Evolutionary conservation across 2,329 filamentous ascomycete species (phyloP).

Genomic region (Penicillium sp.): DNA sequence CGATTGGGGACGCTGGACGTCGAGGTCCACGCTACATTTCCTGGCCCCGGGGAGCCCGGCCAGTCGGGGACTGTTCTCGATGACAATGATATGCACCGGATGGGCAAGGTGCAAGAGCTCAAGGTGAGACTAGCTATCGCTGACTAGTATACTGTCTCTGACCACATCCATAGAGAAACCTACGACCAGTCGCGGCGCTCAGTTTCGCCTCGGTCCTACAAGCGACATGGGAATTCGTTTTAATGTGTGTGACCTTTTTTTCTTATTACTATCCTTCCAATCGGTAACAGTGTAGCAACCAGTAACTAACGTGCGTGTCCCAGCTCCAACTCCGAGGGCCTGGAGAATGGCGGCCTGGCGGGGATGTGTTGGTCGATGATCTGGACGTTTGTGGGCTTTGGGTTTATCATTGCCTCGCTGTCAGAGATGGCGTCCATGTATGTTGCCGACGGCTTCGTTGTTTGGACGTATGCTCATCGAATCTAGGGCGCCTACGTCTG

Average conservation of each 20-base stretch:
- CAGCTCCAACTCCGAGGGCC: conserved; percentile 31
- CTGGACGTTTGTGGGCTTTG: conserved; percentile 67
- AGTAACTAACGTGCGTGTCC: not conserved
- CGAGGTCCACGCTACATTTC: conserved; percentile 9
- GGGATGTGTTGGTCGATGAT: conserved; percentile 39
- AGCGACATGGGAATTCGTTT: conserved; percentile 42
- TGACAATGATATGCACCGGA: conserved; percentile 36
- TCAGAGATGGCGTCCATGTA: conserved; percentile 64
- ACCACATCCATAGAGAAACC: conserved; percentile 33
- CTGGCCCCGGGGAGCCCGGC: not conserved
- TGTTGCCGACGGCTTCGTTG: not conserved
- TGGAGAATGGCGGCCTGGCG: conserved; percentile 32
- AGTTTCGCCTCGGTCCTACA: conserved; percentile 43
- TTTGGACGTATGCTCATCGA: not conserved
- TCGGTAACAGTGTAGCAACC: not conserved
- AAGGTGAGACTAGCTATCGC: conserved; percentile 24
- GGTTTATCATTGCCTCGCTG: conserved; percentile 63
- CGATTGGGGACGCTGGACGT: conserved; percentile 10
- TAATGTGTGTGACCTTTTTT: conserved; percentile 31
- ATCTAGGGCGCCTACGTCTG: conserved; percentile 57
- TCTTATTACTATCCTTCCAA: not conserved
- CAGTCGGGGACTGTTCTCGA: conserved; percentile 26
- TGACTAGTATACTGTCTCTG: not conserved
- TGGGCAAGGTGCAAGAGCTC: conserved; percentile 38
- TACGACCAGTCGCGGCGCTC: conserved; percentile 39